Conservation (phyloP, 371 early-diverging fungal genomes). For the Ordospora pajunii region DNA sequence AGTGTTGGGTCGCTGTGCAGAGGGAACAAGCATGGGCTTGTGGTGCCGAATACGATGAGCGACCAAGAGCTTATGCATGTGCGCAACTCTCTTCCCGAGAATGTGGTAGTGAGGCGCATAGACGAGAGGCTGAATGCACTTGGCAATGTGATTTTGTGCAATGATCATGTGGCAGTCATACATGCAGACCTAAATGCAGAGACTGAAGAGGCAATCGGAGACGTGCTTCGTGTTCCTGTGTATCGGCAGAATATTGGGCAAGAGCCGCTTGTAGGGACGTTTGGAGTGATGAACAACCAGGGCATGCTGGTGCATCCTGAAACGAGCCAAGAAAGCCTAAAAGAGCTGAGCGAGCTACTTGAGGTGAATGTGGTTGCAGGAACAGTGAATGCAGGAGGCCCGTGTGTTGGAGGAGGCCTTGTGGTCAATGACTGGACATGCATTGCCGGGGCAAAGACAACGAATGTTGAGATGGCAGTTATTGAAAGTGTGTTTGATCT, state of each 20-base stretch:
- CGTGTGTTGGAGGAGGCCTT: slow-evolving; percentile 87
- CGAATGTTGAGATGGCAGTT: slow-evolving; percentile 88
- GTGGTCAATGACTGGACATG: slow-evolving; percentile 97
- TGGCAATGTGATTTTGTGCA: slow-evolving; percentile 97
- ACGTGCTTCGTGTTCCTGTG: slow-evolving; percentile 91
- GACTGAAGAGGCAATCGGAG: slow-evolving; percentile 93
- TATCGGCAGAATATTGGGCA: slow-evolving; percentile 94
- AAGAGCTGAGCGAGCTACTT: slow-evolving; percentile 89
- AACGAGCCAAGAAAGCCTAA: slow-evolving; percentile 85
- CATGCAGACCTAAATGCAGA: slow-evolving; percentile 84
- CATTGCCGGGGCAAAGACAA: slow-evolving; percentile 91
- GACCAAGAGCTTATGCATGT: slow-evolving; percentile 98
- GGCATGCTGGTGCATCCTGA: slow-evolving; percentile 93
- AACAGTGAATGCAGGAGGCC: slow-evolving; percentile 96
- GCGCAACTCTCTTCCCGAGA: slow-evolving; percentile 88
- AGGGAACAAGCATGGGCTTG: slow-evolving; percentile 87
- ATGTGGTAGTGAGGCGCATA: slow-evolving; percentile 82
- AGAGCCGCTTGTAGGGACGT: slow-evolving; percentile 93
- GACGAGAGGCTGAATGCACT: slow-evolving; percentile 94
- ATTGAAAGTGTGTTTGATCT: slow-evolving; percentile 82
- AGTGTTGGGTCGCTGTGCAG: slow-evolving; percentile 86
- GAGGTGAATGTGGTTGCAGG: slow-evolving; percentile 95
- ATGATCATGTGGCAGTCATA: slow-evolving; percentile 95
- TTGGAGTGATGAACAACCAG: slow-evolving; percentile 87
- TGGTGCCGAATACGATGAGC: slow-evolving; percentile 87